A percentile compares a stretch with the other conserved stretches of the same genome.
phyloP scores from a whole-genome alignment of 768 basidiomycete genomes.

The Saitozyma sp. region DNA sequence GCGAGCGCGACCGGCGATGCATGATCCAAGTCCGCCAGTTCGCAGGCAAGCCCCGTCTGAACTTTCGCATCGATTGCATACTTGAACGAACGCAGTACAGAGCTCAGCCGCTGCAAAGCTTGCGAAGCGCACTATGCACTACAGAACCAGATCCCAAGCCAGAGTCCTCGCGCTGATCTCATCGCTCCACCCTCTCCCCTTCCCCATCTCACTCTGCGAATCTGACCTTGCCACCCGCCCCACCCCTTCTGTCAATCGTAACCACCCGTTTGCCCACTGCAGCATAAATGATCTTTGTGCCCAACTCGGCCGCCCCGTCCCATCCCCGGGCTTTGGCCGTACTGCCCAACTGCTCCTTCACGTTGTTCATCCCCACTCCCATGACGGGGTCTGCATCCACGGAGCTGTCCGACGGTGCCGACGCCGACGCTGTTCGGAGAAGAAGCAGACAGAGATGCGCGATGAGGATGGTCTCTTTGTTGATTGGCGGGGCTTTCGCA shows the following conservation, averaged over 20 bases:
- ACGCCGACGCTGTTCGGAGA: slow-evolving; percentile 9
- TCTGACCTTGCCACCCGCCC: too few relatives aligned
- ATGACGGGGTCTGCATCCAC: slow-evolving; percentile 1
- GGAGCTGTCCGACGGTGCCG: slow-evolving; percentile 3
- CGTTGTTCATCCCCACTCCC: slow-evolving; percentile 26
- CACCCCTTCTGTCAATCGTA: slow-evolving; percentile 31
- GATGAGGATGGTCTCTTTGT: slow-evolving; percentile 33
- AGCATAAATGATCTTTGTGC: slow-evolving; percentile 42
- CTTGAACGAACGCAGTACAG: too few relatives aligned
- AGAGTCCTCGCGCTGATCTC: too few relatives aligned
- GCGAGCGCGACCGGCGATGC: too few relatives aligned
- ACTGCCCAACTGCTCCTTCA: slow-evolving; percentile 33
- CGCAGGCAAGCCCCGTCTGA: too few relatives aligned
- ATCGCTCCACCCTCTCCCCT: too few relatives aligned
- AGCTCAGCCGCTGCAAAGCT: too few relatives aligned
- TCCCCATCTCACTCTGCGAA: too few relatives aligned
- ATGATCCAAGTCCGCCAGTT: too few relatives aligned
- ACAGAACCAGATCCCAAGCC: too few relatives aligned
- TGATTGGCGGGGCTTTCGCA: slow-evolving; percentile 22
- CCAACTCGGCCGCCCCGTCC: slow-evolving; percentile 23
- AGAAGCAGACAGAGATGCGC: slow-evolving; percentile 34
- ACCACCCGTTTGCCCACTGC: slow-evolving; percentile 40
- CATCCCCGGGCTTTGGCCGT: slow-evolving; percentile 36
- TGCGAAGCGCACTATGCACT: too few relatives aligned
- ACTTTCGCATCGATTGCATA: too few relatives aligned